Evolutionary conservation across 2,329 filamentous ascomycete genomes (phyloP).

Genomic region (Cladophialophora carrionii): DNA sequence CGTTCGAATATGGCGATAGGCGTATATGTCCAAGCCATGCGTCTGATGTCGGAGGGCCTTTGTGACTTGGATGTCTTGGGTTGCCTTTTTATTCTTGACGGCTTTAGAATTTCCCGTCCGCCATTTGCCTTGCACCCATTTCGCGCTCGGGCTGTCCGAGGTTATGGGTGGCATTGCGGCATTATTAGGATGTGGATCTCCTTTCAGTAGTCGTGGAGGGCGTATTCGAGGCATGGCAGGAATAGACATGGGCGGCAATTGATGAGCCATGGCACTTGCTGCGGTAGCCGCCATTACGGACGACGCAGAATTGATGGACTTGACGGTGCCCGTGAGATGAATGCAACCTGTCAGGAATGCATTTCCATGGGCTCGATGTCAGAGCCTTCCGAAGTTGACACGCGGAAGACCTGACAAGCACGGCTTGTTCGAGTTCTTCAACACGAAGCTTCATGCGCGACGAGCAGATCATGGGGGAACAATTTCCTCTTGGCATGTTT

Average conservation of each 20-base stretch:
- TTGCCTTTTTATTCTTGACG: conserved; percentile 45
- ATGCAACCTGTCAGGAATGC: not conserved
- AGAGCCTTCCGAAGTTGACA: not conserved
- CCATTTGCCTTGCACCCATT: conserved; percentile 49
- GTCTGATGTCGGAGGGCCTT: conserved; percentile 53
- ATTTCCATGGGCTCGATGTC: not conserved
- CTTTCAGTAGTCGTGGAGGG: conserved; percentile 37
- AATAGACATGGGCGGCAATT: conserved; percentile 33
- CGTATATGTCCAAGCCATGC: conserved; percentile 64
- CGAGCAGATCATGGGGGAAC: not conserved
- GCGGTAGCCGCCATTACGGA: conserved; percentile 33
- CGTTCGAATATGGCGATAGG: conserved; percentile 64
- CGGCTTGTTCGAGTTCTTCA: not conserved
- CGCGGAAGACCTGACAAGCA: not conserved
- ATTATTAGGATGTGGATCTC: conserved; percentile 34
- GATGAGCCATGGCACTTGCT: conserved; percentile 32
- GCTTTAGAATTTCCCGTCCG: conserved; percentile 49
- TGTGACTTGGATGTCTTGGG: conserved; percentile 47
- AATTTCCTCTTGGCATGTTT: conserved; percentile 12
- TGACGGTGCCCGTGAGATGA: not conserved
- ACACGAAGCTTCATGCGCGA: conserved; percentile 3
- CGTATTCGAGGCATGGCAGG: conserved; percentile 37
- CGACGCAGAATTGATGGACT: not conserved
- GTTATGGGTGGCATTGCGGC: conserved; percentile 32
- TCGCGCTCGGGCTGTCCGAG: conserved; percentile 22